Evolutionary conservation across 306 rosid genomes (phyloP).

Genomic region (Citrullus amarus): DNA sequence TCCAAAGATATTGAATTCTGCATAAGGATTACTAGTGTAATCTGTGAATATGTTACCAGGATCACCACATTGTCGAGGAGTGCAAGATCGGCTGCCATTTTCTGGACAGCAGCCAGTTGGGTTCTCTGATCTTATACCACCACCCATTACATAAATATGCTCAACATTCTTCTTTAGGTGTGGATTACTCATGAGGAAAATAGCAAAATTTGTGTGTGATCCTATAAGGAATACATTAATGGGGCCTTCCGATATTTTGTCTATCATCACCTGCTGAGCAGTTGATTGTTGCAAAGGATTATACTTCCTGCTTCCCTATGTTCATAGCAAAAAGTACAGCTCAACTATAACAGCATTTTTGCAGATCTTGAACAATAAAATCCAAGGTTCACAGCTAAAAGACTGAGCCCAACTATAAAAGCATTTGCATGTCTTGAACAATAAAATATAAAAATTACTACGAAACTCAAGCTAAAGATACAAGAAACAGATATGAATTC

Average conservation of each 20-base stretch:
- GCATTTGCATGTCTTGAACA: not conserved
- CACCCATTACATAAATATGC: slow-evolving; percentile 86
- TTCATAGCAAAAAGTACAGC: slow-evolving; percentile 15
- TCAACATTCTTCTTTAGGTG: slow-evolving; percentile 65
- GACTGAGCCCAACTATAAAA: not conserved
- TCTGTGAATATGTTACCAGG: slow-evolving; percentile 67
- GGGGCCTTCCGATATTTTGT: slow-evolving; percentile 68
- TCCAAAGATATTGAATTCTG: slow-evolving; percentile 73
- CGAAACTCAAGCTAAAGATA: not conserved
- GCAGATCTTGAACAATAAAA: not conserved
- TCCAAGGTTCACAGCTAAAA: slow-evolving; percentile 12
- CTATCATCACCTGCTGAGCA: slow-evolving; percentile 81
- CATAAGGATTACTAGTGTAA: slow-evolving; percentile 67
- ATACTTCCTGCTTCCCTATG: slow-evolving; percentile 62
- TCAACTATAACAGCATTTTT: not conserved
- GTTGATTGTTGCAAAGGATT: slow-evolving; percentile 55
- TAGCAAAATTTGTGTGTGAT: slow-evolving; percentile 67
- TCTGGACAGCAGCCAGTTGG: slow-evolving; percentile 85
- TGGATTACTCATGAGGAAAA: slow-evolving; percentile 80
- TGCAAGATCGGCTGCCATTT: slow-evolving; percentile 45
- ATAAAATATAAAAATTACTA: not conserved
- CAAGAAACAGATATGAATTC: not conserved
- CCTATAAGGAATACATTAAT: slow-evolving; percentile 45
- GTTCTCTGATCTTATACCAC: slow-evolving; percentile 71
- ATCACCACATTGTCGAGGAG: slow-evolving; percentile 68